These are phyloP conservation scores for Vitellaria paradoxa DNA, from an alignment of 179 eudicot genomes.

Conservation along the genomic window DNA sequence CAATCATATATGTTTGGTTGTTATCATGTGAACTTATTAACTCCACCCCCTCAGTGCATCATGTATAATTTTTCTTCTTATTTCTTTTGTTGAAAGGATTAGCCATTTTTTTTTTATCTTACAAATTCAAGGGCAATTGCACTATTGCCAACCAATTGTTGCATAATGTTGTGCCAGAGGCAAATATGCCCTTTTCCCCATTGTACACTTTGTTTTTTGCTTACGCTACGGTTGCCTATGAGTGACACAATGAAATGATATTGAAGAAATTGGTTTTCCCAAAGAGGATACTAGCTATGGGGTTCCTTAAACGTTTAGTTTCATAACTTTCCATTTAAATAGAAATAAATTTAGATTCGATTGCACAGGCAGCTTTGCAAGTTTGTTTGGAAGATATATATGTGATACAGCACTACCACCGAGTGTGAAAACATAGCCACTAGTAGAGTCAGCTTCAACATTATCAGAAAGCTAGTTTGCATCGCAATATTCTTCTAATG, in stretches of 20 bases:
- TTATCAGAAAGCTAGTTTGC: not conserved
- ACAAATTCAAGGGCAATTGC: not conserved
- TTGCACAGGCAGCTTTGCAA: not conserved
- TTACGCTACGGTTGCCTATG: not conserved
- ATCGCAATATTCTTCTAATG: not conserved
- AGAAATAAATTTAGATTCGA: not conserved
- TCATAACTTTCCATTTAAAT: not conserved
- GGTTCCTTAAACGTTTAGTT: not conserved
- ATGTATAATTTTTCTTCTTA: not conserved
- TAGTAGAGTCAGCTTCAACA: not conserved
- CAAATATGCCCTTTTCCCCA: not conserved
- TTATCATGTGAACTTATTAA: not conserved
- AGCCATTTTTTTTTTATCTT: not conserved
- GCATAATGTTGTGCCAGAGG: not conserved
- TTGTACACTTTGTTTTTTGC: not conserved
- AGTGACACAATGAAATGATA: not conserved
- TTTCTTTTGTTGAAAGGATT: not conserved
- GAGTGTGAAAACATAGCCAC: too few species aligned
- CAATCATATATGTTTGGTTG: not conserved
- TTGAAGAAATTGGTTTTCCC: not conserved
- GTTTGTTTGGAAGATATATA: slow-evolving; percentile 8
- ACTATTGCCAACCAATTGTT: not conserved
- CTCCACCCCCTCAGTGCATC: not conserved
- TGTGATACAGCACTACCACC: not conserved
- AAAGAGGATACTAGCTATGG: not conserved